phyloP scores from a whole-genome alignment of 148 eudicot species.

The Silene latifolia region DNA sequence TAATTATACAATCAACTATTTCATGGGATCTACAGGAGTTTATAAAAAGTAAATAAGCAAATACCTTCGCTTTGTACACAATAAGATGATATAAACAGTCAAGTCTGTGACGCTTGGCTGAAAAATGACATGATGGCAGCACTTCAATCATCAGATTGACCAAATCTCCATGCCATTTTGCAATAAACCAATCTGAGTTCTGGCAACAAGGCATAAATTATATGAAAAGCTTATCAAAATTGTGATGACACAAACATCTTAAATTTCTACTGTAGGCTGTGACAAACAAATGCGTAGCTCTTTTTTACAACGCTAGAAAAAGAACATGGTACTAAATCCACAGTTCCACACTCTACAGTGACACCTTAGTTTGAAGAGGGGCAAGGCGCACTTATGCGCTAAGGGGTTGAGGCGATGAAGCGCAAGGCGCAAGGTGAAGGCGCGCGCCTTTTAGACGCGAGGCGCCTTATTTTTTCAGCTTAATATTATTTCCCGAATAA shows the following conservation, averaged over 20 bases:
- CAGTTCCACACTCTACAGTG: neutral
- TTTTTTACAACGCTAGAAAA: neutral
- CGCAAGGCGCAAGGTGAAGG: no score
- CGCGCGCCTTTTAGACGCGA: no score
- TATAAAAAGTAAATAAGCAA: neutral
- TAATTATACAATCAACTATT: neutral
- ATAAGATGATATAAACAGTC: conserved; percentile 79
- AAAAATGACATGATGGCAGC: conserved; percentile 78
- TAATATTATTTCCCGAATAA: no score
- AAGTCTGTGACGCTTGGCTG: conserved; percentile 93
- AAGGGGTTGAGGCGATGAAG: no score
- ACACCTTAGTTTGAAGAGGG: no score
- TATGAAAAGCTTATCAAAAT: conserved; percentile 4
- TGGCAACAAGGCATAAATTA: conserved; percentile 26
- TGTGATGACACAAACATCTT: neutral
- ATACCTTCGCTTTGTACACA: conserved; percentile 69
- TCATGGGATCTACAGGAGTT: neutral
- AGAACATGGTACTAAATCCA: neutral
- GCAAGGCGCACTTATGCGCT: no score
- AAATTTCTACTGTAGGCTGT: neutral
- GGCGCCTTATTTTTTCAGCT: no score
- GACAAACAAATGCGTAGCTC: neutral
- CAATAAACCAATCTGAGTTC: conserved; percentile 57
- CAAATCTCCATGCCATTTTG: conserved; percentile 57
- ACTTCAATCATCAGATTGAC: conserved; percentile 64